These are phyloP conservation scores for Clohesyomyces aquaticus DNA, from an alignment of 495 filamentous ascomycete species.

Conservation along the genomic window DNA sequence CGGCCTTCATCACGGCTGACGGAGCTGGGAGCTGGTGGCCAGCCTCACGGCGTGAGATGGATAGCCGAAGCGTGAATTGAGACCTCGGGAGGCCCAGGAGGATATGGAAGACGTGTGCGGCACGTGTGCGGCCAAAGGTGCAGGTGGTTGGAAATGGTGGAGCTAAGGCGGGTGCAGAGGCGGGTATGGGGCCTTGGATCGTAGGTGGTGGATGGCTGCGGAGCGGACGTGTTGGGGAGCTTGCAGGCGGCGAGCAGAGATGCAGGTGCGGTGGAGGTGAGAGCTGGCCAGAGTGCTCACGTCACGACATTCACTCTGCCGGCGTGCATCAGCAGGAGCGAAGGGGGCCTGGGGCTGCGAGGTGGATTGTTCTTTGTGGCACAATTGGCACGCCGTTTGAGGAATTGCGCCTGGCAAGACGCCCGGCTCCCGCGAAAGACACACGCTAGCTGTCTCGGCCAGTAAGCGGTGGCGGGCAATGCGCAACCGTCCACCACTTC, in stretches of 20 bases:
- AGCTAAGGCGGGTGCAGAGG: neutral
- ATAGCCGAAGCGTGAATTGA: neutral
- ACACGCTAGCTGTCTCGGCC: no score
- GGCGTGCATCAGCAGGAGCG: neutral
- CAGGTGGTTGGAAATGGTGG: neutral
- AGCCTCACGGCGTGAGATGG: constrained; percentile 14
- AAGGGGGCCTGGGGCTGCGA: neutral
- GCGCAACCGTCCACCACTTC: no score
- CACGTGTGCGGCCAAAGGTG: no score
- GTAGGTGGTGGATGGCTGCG: neutral
- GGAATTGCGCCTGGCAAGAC: constrained; percentile 3
- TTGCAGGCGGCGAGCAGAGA: no score
- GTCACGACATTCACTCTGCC: neutral
- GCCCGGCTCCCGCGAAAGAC: no score
- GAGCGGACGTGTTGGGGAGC: no score
- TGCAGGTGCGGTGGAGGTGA: no score
- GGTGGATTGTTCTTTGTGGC: constrained; percentile 11
- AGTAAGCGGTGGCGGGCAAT: no score
- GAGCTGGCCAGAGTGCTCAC: no score
- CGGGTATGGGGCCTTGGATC: neutral
- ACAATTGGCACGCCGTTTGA: constrained; percentile 13
- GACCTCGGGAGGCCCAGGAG: neutral
- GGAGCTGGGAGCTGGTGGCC: constrained; percentile 13
- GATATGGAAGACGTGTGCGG: no score
- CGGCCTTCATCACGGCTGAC: constrained; percentile 71